A percentile compares a stretch with the other conserved stretches of the same genome.
phyloP scores from a whole-genome alignment of 2,329 filamentous ascomycete species.

The Colletotrichum scovillei region DNA sequence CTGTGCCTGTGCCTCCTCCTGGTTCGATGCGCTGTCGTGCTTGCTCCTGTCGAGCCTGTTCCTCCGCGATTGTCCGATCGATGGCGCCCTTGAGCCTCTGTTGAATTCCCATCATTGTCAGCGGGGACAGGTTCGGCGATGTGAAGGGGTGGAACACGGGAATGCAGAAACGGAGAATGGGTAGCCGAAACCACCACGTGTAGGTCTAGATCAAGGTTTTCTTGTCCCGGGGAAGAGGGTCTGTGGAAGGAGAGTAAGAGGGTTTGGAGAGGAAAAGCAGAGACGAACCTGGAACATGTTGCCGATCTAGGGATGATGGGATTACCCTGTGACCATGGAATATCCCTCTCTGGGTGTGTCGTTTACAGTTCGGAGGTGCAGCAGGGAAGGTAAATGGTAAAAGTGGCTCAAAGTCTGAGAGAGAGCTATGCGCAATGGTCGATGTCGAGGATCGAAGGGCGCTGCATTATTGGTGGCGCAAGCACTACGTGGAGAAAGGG shows the following conservation, averaged over 20 bases:
- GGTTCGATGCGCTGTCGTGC: conserved; percentile 28
- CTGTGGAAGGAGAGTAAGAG: conserved; percentile 3
- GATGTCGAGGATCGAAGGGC: conserved; percentile 8
- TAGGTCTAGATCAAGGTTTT: neutral
- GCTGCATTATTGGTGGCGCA: conserved; percentile 29
- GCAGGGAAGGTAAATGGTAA: neutral
- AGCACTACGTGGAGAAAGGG: neutral
- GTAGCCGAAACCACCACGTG: neutral
- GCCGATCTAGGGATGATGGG: conserved; percentile 35
- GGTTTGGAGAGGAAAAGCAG: neutral
- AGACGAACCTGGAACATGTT: conserved; percentile 42
- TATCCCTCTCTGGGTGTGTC: neutral
- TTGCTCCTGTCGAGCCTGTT: conserved; percentile 82
- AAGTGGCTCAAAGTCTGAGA: neutral
- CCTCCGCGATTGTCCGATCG: conserved; percentile 89
- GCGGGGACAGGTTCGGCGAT: neutral
- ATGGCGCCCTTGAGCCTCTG: conserved; percentile 87
- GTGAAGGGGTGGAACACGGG: neutral
- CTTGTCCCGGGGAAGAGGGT: neutral
- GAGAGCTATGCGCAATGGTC: conserved; percentile 21
- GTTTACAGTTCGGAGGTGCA: neutral
- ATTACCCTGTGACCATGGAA: conserved; percentile 35
- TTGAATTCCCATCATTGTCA: conserved; percentile 16
- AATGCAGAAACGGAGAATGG: neutral
- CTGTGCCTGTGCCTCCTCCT: neutral